phyloP scores from a whole-genome alignment of 139 green algal genomes.

The Tetradesmus lagerheimii region DNA sequence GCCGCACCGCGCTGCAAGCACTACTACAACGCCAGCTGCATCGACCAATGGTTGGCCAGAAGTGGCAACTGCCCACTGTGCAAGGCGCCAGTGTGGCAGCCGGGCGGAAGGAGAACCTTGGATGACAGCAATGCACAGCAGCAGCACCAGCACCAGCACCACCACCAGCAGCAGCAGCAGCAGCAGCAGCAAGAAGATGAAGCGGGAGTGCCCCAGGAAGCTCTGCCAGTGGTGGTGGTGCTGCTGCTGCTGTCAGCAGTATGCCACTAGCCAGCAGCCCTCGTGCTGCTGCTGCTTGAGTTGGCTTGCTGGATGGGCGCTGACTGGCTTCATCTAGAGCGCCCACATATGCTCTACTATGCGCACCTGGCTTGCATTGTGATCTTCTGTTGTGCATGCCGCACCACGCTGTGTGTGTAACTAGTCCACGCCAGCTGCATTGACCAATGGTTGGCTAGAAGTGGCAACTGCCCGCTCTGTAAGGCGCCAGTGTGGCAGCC shows the following conservation, averaged over 20 bases:
- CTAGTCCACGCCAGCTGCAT: constrained; percentile 14
- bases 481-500: neutral
- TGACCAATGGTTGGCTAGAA: constrained; percentile 1
- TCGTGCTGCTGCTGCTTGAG: neutral
- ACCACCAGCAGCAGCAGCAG: no score
- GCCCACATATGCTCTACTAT: no score
- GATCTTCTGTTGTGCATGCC: constrained; percentile 26
- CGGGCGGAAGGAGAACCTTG: neutral
- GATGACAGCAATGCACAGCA: neutral
- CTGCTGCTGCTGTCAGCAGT: neutral
- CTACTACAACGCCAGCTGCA: constrained; percentile 12
- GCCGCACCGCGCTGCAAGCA: no score
- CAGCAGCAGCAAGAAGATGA: neutral
- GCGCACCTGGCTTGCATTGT: no score
- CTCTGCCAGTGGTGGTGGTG: neutral
- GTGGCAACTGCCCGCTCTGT: constrained; percentile 16
- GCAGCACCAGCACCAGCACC: no score
- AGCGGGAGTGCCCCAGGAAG: no score
- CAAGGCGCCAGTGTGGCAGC: neutral
- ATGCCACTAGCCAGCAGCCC: neutral
- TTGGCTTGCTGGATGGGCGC: no score
- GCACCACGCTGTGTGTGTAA: no score
- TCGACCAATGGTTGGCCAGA: constrained; percentile 8
- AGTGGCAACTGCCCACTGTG: constrained; percentile 20
- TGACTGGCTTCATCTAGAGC: no score